phyloP scores from a whole-genome alignment of 2,329 filamentous ascomycete genomes.

The Ascomycota sp. region DNA sequence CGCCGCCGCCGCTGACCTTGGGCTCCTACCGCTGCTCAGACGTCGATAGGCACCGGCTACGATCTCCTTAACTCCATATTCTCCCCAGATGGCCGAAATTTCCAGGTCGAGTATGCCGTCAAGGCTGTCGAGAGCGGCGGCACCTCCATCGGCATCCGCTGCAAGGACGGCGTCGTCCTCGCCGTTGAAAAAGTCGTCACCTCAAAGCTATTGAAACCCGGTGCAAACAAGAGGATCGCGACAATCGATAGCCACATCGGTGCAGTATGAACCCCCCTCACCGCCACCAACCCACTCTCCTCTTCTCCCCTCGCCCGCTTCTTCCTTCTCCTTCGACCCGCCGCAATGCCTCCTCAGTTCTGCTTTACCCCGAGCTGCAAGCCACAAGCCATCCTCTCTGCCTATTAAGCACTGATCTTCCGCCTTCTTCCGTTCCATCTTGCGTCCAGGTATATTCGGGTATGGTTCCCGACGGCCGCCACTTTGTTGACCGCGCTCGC shows the following conservation, averaged over 20 bases:
- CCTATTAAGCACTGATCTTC: too few relatives aligned
- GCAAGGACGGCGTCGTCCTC: constrained; percentile 90
- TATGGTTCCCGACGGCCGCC: constrained; percentile 82
- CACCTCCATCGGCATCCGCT: constrained; percentile 87
- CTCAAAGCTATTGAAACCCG: constrained; percentile 86
- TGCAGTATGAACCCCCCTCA: constrained; percentile 40
- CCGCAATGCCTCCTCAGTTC: too few relatives aligned
- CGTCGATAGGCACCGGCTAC: constrained; percentile 98
- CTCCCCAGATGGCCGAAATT: constrained; percentile 96
- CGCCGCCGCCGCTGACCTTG: too few relatives aligned
- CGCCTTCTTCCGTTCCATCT: neutral
- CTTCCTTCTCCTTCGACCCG: too few relatives aligned
- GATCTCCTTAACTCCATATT: constrained; percentile 99
- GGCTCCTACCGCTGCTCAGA: constrained; percentile 31
- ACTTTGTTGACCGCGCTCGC: constrained; percentile 85
- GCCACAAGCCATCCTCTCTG: too few relatives aligned
- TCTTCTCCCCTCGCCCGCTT: neutral
- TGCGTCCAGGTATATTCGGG: constrained; percentile 66
- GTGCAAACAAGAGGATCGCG: constrained; percentile 92
- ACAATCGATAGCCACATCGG: constrained; percentile 87
- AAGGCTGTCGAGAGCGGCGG: constrained; percentile 98
- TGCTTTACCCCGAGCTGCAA: too few relatives aligned
- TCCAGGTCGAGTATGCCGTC: constrained; percentile 96
- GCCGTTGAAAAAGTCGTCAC: constrained; percentile 92
- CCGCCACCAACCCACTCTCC: neutral